Base-by-base conservation (phyloP, 2,329 filamentous ascomycete species). In the Fusarium coffeatum region DNA sequence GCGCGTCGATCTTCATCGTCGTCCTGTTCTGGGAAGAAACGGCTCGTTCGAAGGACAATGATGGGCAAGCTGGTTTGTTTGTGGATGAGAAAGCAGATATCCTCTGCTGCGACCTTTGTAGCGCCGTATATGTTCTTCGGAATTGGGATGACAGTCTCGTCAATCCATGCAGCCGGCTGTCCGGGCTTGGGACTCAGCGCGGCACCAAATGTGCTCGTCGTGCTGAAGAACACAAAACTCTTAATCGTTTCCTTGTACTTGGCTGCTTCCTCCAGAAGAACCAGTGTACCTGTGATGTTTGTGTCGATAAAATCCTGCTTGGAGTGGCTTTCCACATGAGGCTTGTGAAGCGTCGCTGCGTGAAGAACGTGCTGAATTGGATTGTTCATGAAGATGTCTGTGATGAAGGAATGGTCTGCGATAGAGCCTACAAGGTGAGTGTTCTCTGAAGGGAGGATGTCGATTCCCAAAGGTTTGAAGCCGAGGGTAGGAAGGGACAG, bases 51-150 rank as follows among this genome's bases (percentile, higher is more conserved):
- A 11, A 86, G 77, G 8, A 86, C 76, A 0, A 86, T 41, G 1
- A 81, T 74, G 0, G 83, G 83, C 66, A 86, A 69, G 3, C 69
- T 64, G 1, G 76, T 78, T 56, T 84, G 78, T 15, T 71, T 69
- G 43, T 83, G 80, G 3, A 83, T 63, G 8, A 86, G 77, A 15
- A 74, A 76, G 69, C 83, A 85, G 30, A 86, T 60, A 53, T 85
- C 83, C 64, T 86, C 84, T 7, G 84, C 84, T 3, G 83, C 82
- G 18, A 79, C 76, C 51, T 86, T 86, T 20, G 84, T 86, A 6
- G 79, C 78, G 56, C 84, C 84, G 66, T 85, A 85, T 46, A 85
- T 83, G 72, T 85, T 85, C 63, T 85, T 85, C 3, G 83, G 82
- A 22, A 77, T 66, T 1, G 82, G 80, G 0, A 76, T 74, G 10